Evolutionary conservation across 768 basidiomycete species (phyloP).

Genomic region (Macrolepiota dolichaula): DNA sequence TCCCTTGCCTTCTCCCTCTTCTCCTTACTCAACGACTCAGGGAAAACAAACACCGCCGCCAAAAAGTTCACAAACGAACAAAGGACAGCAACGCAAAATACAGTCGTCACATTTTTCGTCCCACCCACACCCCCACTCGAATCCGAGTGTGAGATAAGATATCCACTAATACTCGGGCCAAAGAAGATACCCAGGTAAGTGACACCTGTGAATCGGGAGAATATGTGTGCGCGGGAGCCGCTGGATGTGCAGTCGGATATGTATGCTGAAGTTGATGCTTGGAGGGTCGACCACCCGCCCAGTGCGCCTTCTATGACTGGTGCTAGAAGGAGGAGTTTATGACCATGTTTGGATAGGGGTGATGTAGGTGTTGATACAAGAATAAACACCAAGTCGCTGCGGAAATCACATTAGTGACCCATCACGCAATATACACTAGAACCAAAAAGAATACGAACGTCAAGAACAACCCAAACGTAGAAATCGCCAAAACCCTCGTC

Average conservation of each 20-base stretch:
- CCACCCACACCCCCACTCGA: conserved; percentile 8
- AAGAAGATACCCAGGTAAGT: conserved; percentile 73
- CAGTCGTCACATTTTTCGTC: conserved; percentile 35
- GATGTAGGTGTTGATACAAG: conserved; percentile 71
- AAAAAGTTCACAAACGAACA: conserved; percentile 53
- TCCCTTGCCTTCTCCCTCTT: conserved; percentile 30
- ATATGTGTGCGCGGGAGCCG: conserved; percentile 72
- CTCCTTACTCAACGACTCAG: conserved; percentile 52
- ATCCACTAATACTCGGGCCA: conserved; percentile 74
- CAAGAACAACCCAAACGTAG: conserved; percentile 56
- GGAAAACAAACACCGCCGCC: conserved; percentile 67
- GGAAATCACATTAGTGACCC: conserved; percentile 2
- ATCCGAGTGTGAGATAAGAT: conserved; percentile 39
- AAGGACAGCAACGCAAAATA: conserved; percentile 44
- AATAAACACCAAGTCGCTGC: conserved; percentile 81
- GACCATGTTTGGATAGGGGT: conserved; percentile 60
- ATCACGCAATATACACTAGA: background rate
- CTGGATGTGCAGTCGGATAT: conserved; percentile 83
- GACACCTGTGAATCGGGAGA: conserved; percentile 74
- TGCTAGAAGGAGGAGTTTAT: conserved; percentile 73
- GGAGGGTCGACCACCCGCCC: conserved; percentile 80
- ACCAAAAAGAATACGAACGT: conserved; percentile 27
- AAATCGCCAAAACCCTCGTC: conserved; percentile 69
- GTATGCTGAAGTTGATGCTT: conserved; percentile 77
- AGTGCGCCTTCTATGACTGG: conserved; percentile 80